Conservation (phyloP, 169 alveolate genomes). For the Cryptosporidium meleagridis region DNA sequence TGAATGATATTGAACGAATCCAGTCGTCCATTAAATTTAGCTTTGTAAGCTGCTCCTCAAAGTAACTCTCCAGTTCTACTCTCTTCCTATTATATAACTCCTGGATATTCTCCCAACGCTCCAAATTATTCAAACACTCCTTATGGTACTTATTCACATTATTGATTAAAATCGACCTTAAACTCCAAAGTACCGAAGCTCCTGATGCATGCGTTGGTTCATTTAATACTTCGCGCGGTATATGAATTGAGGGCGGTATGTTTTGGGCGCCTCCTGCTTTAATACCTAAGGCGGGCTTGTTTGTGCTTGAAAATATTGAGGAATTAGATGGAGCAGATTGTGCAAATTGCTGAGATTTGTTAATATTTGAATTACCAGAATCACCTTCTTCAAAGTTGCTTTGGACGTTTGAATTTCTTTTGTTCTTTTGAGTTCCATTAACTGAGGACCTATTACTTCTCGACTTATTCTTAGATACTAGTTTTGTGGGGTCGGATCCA, state of each 20-base stretch:
- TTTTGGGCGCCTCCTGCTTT: background rate
- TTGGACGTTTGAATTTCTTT: background rate
- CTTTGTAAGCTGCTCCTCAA: conserved; percentile 17
- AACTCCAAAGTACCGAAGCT: conserved; percentile 74
- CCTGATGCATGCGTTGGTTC: conserved; percentile 69
- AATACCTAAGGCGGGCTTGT: background rate
- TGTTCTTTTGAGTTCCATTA: conserved; percentile 11
- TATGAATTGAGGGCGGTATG: conserved; percentile 51
- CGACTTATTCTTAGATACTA: conserved; percentile 8
- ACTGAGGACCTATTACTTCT: background rate
- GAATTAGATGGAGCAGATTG: background rate
- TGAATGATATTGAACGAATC: conserved; percentile 66
- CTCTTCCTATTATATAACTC: conserved; percentile 42
- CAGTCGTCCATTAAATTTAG: conserved; percentile 56
- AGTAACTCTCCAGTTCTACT: conserved; percentile 32
- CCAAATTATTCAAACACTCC: conserved; percentile 44
- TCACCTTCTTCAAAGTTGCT: background rate
- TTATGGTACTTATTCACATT: conserved; percentile 61
- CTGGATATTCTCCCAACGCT: conserved; percentile 33
- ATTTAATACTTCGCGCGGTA: conserved; percentile 45
- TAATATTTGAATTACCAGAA: background rate
- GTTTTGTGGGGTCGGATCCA: background rate
- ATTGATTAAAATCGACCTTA: conserved; percentile 42
- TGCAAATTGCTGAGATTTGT: background rate
- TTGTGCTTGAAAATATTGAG: background rate